Base-by-base conservation (phyloP, 1,284 basidiomycete species). In the Xerocomus minutiporus region DNA sequence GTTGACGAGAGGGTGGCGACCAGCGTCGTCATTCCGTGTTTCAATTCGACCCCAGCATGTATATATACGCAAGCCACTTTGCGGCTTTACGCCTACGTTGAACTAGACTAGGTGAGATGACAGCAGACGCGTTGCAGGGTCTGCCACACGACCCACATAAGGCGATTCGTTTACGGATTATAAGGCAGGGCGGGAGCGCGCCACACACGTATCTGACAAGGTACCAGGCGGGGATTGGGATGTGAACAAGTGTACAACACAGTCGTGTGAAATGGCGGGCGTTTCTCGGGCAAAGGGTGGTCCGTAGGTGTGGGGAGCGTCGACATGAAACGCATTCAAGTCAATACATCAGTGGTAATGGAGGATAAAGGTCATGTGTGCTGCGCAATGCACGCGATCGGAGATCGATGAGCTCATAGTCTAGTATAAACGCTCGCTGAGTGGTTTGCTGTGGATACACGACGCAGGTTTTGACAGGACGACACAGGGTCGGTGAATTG, bases 291-390 rank as follows among this genome's bases (percentile, higher is more conserved):
- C 55, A 58, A 44, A 60, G 62, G 61, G 61, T 47, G 46, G 45
- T 9, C 54, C 61, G 52, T 57, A 56, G 40, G 45, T 60, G 63
- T 65, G 61, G 63, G 57, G 63, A 50, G 61, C 59, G 61, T 62
- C 53, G 43, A 65, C 45, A 51, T 62, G 61, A 62, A 62, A 62
- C 61, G 42, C 41, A 38, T 52, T 52, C 28, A 51, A 50, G 38
- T 51, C 34, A 45, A 54, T 62, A 62, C 60, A 60, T 66, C 63
- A 66, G 48, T 43, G 44, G 59, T n/a, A 11, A 11, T 35, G 34
- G 34, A 20, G 20, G 20, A 20, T n/a, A n/a, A 13, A 35, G 5
- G n/a, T 36, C 35, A 36, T 36, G 35, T 8, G n/a, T 36, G 35
- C 35, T 36, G 35, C 35, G 35, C 35, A 36, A 36, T 8, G n/a